These are phyloP conservation scores for Podospora appendiculata DNA, from an alignment of 495 filamentous ascomycete species.

Conservation along the genomic window DNA sequence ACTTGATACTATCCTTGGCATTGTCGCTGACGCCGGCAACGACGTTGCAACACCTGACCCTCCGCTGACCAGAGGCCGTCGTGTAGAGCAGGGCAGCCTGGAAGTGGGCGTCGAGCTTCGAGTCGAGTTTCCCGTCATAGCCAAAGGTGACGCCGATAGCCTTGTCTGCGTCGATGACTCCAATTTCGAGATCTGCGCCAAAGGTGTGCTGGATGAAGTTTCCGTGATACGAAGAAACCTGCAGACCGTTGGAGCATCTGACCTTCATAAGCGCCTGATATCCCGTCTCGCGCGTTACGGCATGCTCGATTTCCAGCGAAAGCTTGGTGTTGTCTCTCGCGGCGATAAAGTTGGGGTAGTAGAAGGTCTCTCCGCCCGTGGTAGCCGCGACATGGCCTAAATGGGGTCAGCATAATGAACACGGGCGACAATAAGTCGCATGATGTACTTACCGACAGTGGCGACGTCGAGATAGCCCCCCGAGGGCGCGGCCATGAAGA, in stretches of 20 bases:
- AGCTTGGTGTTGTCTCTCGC: conserved; percentile 78
- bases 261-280: conserved; percentile 99
- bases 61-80: conserved; percentile 78
- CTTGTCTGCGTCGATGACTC: conserved; percentile 87
- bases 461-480: conserved; percentile 92
- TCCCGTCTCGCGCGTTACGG: conserved; percentile 84
- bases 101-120: conserved; percentile 96
- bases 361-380: conserved; percentile 88
- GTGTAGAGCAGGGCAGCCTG: conserved; percentile 93
- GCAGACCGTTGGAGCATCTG: conserved; percentile 90
- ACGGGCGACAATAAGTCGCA: background rate
- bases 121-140: conserved; percentile 94
- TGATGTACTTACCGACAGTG: conserved; percentile 64
- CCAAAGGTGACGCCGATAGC: conserved; percentile 86
- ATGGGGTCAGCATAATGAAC: conserved; percentile 12
- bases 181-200: conserved; percentile 92
- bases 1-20: conserved; percentile 76
- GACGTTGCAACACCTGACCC: conserved; percentile 87
- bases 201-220: conserved; percentile 95
- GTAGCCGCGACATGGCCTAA: conserved; percentile 62
- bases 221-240: conserved; percentile 87
- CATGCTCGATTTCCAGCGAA: conserved; percentile 78
- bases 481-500: conserved; percentile 85
- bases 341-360: conserved; percentile 91
- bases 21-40: conserved; percentile 87